These are phyloP conservation scores for Penicillium sp. DNA, from an alignment of 2,329 filamentous ascomycete species.

Conservation along the genomic window DNA sequence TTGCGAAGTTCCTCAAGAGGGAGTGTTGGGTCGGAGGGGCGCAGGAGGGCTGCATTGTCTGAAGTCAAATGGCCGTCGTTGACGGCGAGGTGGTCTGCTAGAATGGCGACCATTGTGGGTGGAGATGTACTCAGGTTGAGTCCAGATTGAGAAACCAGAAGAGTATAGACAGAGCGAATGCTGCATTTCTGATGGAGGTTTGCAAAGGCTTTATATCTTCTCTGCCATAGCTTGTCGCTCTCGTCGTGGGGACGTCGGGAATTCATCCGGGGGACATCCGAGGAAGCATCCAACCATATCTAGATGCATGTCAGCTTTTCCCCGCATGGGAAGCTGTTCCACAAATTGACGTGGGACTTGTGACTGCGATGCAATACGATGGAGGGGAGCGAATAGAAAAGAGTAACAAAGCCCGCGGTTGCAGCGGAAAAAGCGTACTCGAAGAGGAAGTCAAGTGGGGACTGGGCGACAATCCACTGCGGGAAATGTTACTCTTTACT, in stretches of 20 bases:
- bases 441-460: background rate
- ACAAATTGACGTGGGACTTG: constrained; percentile 4
- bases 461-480: constrained; percentile 11
- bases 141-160: background rate
- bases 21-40: constrained; percentile 43
- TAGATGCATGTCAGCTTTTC: constrained; percentile 4
- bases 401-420: constrained; percentile 7
- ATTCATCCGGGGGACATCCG: constrained; percentile 3
- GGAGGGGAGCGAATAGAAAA: constrained; percentile 1
- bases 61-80: constrained; percentile 50
- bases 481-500: constrained; percentile 9
- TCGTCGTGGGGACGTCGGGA: constrained; percentile 7
- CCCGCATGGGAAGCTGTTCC: constrained; percentile 8
- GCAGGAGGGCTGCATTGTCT: constrained; percentile 45
- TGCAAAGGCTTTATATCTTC: constrained; percentile 3
- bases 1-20: constrained; percentile 50
- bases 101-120: constrained; percentile 24
- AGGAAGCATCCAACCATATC: constrained; percentile 9
- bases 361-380: constrained; percentile 3
- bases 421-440: constrained; percentile 4
- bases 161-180: background rate
- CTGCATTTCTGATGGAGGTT: too few relatives aligned
- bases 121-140: too few relatives aligned
- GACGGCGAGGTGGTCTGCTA: constrained; percentile 36
- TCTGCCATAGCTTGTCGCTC: too few relatives aligned